Conservation (phyloP, 805 yeast genomes). For the Sugiyamaella lignohabitans region DNA sequence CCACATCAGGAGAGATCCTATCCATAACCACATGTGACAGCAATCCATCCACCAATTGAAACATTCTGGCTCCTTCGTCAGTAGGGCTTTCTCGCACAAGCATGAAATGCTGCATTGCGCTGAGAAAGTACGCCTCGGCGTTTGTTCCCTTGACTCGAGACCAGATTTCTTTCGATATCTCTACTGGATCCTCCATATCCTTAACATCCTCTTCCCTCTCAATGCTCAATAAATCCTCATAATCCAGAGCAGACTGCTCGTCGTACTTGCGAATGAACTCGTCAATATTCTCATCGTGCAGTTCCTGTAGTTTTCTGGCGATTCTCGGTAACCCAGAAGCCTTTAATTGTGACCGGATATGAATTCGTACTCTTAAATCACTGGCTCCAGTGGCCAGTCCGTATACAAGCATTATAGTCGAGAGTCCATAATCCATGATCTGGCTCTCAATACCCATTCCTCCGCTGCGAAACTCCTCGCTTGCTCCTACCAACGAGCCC, state of each 20-base stretch:
- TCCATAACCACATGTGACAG: constrained; percentile 55
- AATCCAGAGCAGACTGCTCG: constrained; percentile 51
- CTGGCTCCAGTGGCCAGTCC: constrained; percentile 41
- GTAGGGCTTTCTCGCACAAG: constrained; percentile 38
- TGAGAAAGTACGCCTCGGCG: constrained; percentile 51
- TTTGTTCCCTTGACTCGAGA: constrained; percentile 49
- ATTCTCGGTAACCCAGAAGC: constrained; percentile 51
- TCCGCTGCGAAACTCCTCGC: constrained; percentile 62
- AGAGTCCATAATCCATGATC: constrained; percentile 61
- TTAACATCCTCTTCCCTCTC: constrained; percentile 41
- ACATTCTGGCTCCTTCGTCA: constrained; percentile 42
- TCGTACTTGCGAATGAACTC: constrained; percentile 62
- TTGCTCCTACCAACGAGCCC: constrained; percentile 90
- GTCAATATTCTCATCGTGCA: constrained; percentile 52
- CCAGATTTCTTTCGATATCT: constrained; percentile 56
- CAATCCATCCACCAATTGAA: constrained; percentile 58
- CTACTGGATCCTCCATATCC: constrained; percentile 66
- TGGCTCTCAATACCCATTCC: constrained; percentile 51
- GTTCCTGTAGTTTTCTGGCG: constrained; percentile 44
- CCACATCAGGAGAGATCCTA: constrained; percentile 37
- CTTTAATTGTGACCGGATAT: constrained; percentile 53
- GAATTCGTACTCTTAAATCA: constrained; percentile 39
- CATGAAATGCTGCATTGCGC: constrained; percentile 62
- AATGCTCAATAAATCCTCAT: constrained; percentile 37
- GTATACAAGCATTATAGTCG: constrained; percentile 64